These are phyloP conservation scores for Camelina hispida DNA, from an alignment of 345 rosid genomes.

Conservation along the genomic window DNA sequence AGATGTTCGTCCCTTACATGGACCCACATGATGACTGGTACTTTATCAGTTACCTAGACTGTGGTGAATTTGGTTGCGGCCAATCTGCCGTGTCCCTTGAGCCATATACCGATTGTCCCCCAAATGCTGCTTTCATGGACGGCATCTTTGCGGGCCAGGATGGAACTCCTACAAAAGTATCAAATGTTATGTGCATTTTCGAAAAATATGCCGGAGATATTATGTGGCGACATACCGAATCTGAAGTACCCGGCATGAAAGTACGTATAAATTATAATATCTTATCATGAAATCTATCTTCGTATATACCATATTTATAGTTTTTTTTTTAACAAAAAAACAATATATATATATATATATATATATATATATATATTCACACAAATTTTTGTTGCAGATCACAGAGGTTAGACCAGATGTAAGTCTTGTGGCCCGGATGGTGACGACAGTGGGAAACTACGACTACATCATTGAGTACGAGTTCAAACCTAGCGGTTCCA, in stretches of 20 bases:
- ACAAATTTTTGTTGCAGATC: slow-evolving; percentile 36
- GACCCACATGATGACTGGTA: slow-evolving; percentile 57
- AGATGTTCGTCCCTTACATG: slow-evolving; percentile 59
- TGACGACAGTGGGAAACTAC: slow-evolving; percentile 50
- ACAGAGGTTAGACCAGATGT: slow-evolving; percentile 59
- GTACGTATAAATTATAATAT: background rate
- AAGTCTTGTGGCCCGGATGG: slow-evolving; percentile 61
- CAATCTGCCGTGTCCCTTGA: slow-evolving; percentile 47
- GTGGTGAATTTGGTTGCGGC: slow-evolving; percentile 59
- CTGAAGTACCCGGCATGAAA: slow-evolving; percentile 22
- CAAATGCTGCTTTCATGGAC: slow-evolving; percentile 53
- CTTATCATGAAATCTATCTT: too few relatives aligned
- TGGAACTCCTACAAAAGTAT: slow-evolving; percentile 42
- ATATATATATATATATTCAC: too few relatives aligned
- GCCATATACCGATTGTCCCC: slow-evolving; percentile 57
- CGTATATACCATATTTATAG: too few relatives aligned
- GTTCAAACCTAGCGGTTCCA: slow-evolving; percentile 60
- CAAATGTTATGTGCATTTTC: slow-evolving; percentile 54
- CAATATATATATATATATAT: too few relatives aligned
- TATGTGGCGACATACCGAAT: slow-evolving; percentile 43
- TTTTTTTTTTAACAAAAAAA: too few relatives aligned
- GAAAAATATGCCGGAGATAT: slow-evolving; percentile 59
- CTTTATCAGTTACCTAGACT: slow-evolving; percentile 45
- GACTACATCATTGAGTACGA: slow-evolving; percentile 55
- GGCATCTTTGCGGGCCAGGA: slow-evolving; percentile 48